Base-by-base conservation (phyloP, 208 protist species). In the Crithidia mellificae region DNA sequence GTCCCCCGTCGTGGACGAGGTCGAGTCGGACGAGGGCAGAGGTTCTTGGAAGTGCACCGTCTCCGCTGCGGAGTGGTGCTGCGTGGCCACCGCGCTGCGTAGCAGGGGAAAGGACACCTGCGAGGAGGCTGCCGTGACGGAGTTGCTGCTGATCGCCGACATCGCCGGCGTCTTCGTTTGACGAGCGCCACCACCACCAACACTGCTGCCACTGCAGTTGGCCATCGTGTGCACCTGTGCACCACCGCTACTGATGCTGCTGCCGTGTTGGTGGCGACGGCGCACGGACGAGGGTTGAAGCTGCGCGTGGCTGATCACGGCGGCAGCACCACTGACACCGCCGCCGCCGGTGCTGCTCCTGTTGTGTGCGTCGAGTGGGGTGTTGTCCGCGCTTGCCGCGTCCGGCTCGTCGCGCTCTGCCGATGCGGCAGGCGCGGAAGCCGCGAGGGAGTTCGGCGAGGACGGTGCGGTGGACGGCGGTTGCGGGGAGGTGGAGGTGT, bases 41-140 rank as follows among this genome's bases (percentile, higher is more conserved):
- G 55, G 55, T 11, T 61, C 55, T 32, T 44, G 55, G 14, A 61
- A 44, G 55, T 22, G 25, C 24, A 41, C 29, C 30, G 57, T 20
- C 57, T 50, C 57, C 8, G 15, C 43, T 0, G n/a, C 43, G 3
- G 41, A 38, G 29, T 47, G 43, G 11, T 36, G 57, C 41, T 30
- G 57, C 24, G 30, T 25, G 7, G 29, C 41, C 17, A 32, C 17
- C 2, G 57, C 43, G 19, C 27, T 34, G 43, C 44, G 5, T 27
- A 20, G 12, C 11, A 53, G 44, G 2, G 57, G 43, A 43, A 50
- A 2, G 2, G 43, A 50, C 22, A 50, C 41, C 9, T 20, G 43
- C 24, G 57, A 41, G 3, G 57, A 63, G 19, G 41, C 25, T 5
- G 27, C 25, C 14, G 44, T 29, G 15, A 25, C 25, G 44, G 43